A percentile compares a stretch with the other conserved stretches of the same genome.
Conservation (phyloP, 176 grass and related monocot genomes). For the Tillandsia leiboldiana region DNA sequence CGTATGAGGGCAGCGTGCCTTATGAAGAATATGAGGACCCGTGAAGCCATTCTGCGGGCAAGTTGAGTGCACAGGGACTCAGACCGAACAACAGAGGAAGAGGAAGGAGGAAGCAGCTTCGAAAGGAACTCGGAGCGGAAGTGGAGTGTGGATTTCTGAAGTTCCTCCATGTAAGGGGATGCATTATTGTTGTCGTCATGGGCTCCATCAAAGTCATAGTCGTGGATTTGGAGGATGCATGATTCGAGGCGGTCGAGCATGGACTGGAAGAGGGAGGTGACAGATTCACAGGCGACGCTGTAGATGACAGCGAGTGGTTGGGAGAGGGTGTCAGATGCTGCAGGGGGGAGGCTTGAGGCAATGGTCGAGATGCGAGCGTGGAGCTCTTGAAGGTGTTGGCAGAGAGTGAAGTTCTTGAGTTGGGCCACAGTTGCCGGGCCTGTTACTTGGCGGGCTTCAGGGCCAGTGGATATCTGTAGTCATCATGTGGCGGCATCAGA, state of each 20-base stretch:
- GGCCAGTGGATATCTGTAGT: conserved; percentile 84
- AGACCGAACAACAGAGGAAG: conserved; percentile 34
- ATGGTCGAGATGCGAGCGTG: conserved; percentile 61
- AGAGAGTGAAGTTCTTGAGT: conserved; percentile 89
- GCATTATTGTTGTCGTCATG: conserved; percentile 57
- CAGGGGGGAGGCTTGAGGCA: conserved; percentile 49
- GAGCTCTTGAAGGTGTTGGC: conserved; percentile 89
- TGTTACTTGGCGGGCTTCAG: conserved; percentile 76
- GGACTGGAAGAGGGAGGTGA: conserved; percentile 67
- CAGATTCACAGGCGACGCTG: conserved; percentile 77
- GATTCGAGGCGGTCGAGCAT: conserved; percentile 76
- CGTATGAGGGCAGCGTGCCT: conserved; percentile 88
- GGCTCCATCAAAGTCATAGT: conserved; percentile 69
- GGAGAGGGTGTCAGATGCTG: conserved; percentile 61
- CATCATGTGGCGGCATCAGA: neutral
- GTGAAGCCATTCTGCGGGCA: conserved; percentile 89
- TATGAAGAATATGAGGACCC: conserved; percentile 91
- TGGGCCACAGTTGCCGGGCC: conserved; percentile 66
- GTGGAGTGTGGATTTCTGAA: conserved; percentile 74
- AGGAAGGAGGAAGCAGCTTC: conserved; percentile 76
- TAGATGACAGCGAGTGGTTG: conserved; percentile 71
- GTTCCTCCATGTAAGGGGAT: conserved; percentile 92
- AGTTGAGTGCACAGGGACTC: conserved; percentile 90
- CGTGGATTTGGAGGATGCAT: conserved; percentile 81
- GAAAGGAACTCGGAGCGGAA: conserved; percentile 86